A percentile compares a stretch with the other conserved stretches of the same genome.
Evolutionary conservation across 345 rosid genomes (phyloP).

Genomic region (Carallia pectinifolia): DNA sequence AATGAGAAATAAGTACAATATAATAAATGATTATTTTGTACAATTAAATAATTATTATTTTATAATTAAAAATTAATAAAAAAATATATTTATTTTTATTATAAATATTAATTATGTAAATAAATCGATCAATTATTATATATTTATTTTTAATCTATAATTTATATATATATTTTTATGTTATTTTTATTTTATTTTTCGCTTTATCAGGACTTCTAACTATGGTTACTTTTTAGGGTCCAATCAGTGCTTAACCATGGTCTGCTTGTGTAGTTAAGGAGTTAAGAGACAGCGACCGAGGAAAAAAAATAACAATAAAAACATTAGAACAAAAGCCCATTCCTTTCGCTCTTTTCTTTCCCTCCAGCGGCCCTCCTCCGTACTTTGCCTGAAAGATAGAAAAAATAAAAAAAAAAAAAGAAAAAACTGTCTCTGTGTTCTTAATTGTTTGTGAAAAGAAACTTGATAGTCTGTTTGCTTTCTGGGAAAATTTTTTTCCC

Average conservation of each 20-base stretch:
- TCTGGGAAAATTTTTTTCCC: slow-evolving; percentile 10
- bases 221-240: slow-evolving; percentile 32
- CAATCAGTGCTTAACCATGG: slow-evolving; percentile 32
- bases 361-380: background rate
- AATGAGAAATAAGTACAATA: too few species aligned
- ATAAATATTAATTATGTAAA: too few species aligned
- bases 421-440: background rate
- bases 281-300: background rate
- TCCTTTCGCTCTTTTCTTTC: background rate
- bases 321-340: background rate
- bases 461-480: slow-evolving; percentile 19
- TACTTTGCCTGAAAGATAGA: slow-evolving; percentile 2
- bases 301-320: background rate
- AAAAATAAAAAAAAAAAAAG: slow-evolving; percentile 10
- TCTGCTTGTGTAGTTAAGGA: slow-evolving; percentile 31
- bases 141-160: too few species aligned
- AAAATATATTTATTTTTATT: too few species aligned
- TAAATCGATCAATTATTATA: too few species aligned
- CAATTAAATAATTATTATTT: too few species aligned
- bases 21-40: too few species aligned
- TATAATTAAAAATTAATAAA: too few species aligned
- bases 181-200: background rate
- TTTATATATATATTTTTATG: too few species aligned
- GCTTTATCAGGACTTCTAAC: slow-evolving; percentile 11
- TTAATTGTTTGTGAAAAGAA: slow-evolving; percentile 12